These are phyloP conservation scores for Triticum dicoccoides DNA, from an alignment of 176 grass and related monocot species.

Conservation along the genomic window DNA sequence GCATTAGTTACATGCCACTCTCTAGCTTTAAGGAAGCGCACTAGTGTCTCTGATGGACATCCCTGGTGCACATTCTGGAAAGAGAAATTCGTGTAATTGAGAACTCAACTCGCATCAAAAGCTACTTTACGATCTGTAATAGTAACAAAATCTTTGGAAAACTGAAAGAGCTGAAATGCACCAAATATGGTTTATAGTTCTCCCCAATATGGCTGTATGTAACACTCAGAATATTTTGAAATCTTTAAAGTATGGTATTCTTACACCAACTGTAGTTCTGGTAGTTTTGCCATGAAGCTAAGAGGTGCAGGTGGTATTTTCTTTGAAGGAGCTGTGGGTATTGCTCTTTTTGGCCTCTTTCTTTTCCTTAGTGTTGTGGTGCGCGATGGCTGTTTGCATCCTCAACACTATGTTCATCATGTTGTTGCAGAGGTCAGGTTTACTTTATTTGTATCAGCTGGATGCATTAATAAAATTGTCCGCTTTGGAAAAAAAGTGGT, in stretches of 20 bases:
- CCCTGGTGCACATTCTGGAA: constrained; percentile 75
- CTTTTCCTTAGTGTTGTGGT: not conserved
- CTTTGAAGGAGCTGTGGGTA: not conserved
- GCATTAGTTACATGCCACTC: constrained; percentile 68
- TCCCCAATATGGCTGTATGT: not conserved
- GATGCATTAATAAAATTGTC: not conserved
- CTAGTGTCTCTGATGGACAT: constrained; percentile 53
- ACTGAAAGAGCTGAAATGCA: not conserved
- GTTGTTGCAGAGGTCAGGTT: not conserved
- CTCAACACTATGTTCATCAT: not conserved
- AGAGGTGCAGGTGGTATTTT: not conserved
- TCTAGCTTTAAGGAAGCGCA: constrained; percentile 80
- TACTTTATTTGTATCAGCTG: not conserved
- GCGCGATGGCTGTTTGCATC: not conserved
- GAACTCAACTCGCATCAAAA: constrained; percentile 15
- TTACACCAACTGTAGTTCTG: not conserved
- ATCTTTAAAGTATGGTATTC: not conserved
- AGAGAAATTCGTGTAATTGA: not conserved
- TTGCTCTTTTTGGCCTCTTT: not conserved
- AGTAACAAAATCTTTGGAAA: not conserved
- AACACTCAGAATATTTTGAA: not conserved
- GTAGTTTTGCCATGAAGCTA: not conserved
- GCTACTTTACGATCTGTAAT: not conserved
- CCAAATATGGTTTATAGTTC: not conserved
- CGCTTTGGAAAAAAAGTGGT: not conserved